Evolutionary conservation across 495 filamentous ascomycete species (phyloP), one percentile per base, ranked within the genome.

Genomic region (Aspergillus biplanus): DNA sequence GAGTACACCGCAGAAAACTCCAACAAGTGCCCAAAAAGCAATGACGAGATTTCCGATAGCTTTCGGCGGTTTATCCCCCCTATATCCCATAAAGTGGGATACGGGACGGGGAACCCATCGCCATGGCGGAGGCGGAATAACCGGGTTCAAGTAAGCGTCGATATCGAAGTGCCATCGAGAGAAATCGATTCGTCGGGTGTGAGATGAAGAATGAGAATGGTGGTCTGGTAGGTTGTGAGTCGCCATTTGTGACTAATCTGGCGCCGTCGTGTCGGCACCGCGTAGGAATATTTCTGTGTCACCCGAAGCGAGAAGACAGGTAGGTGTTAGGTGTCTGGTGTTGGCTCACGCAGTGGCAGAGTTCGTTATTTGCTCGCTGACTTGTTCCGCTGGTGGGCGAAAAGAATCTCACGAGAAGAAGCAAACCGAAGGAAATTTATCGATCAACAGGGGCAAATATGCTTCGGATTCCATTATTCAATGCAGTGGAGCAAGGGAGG

Each of bases 131-230:
- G 71, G 64, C 9, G 87, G 87, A 44, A 92, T 56, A 61, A 86
- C 74, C 1, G 80, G 86, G 69, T 90, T 89, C 12, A 92, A 63
- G 66, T 84, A 82, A 9, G 68, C 71, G 75, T 92, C 90, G 50
- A 92, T 83, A 69, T 91, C 85, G 72, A 92, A 80, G 68, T 90
- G 69, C 72, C 76, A 80, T 13, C 69, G 68, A 8, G 67, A 70
- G 1, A 64, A 67, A 44, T 70, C 67, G 12, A 64, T 50, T 33
- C 52, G 54, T 15, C 53, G 33, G n/a, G 39, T 21, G 18, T 46
- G 42, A 13, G 57, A 57, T 34, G 46, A 9, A 11, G 37, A 34
- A 35, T 46, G 52, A 12, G 46, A 44, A 2, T 33, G 35, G 34
- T 57, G 58, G 15, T 31, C n/a, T 31, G 3, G 39, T 55, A 18